Percentiles rank a stretch among this genome's conserved stretches.
These are phyloP conservation scores for Xylaria digitata DNA, from an alignment of 2,329 filamentous ascomycete genomes.

Conservation along the genomic window DNA sequence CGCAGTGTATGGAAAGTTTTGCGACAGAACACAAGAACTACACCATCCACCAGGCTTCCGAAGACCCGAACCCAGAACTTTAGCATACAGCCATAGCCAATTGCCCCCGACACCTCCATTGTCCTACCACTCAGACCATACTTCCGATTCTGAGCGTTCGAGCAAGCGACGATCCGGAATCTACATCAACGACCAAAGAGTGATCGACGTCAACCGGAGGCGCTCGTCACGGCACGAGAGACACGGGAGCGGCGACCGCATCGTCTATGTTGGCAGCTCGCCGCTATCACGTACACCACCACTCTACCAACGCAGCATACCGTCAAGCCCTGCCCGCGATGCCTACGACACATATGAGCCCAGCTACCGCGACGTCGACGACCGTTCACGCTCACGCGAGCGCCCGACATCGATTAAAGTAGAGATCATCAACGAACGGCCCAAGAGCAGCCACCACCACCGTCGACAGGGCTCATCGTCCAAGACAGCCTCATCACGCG, in stretches of 20 bases:
- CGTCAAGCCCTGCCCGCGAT: conserved; percentile 52
- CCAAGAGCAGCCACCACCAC: conserved; percentile 53
- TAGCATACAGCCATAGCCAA: conserved; percentile 50
- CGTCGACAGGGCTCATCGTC: conserved; percentile 50
- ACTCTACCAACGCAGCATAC: conserved; percentile 56
- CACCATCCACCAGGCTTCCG: conserved; percentile 56
- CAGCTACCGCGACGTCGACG: conserved; percentile 42
- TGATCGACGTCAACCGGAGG: conserved; percentile 51
- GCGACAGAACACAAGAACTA: conserved; percentile 55
- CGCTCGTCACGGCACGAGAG: conserved; percentile 44
- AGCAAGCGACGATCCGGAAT: conserved; percentile 50
- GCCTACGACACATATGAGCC: conserved; percentile 31
- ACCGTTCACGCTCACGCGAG: conserved; percentile 40
- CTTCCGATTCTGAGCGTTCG: conserved; percentile 48
- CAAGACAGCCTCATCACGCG: conserved; percentile 47
- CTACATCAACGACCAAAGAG: conserved; percentile 55
- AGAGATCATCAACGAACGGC: conserved; percentile 52
- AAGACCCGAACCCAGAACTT: conserved; percentile 48
- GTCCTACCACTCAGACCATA: conserved; percentile 49
- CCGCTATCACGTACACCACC: conserved; percentile 61
- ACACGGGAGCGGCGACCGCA: conserved; percentile 55
- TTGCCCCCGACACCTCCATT: conserved; percentile 57
- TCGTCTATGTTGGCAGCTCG: conserved; percentile 59
- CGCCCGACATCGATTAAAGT: conserved; percentile 51
- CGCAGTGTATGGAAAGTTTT: conserved; percentile 56